Base-by-base conservation (phyloP, 257 asterid species). In the Verbascum thapsus region DNA sequence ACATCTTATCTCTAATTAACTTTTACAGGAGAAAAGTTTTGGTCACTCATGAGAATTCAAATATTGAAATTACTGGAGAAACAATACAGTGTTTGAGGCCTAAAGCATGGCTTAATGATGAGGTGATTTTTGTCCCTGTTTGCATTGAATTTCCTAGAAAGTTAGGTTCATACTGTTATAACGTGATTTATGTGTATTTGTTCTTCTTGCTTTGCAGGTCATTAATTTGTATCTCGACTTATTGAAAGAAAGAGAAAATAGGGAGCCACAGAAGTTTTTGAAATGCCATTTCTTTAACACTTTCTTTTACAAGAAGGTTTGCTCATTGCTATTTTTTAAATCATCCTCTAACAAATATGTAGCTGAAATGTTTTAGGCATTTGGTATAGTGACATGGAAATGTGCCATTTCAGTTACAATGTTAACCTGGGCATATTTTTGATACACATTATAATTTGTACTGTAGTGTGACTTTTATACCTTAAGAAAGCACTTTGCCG, bases 271-370 rank as follows among this genome's bases (percentile, higher is more conserved):
- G 38, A 94, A 81, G 83, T 90, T 87, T 75, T 71, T 94, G 81
- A 87, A 80, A 32, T 87, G 99, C 70, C 99, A 94, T 79, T 94
- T 90, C 79, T 86, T 79, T 60, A 90, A 62, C 73, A 85, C 95
- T 39, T 94, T 90, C 85, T 94, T 94, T 58, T 94, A 85, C 73
- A 94, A 87, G 77, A 94, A 90, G 97, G 99, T 90, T 26, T 26
- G 64, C 49, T 55, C 48, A 45, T 55, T 64, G 55, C 70, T 53
- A 54, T 61, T 7, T n/a, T 13, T 74, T 10, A 13, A 10, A 53
- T 23, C 17, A 23, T 43, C 16, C 30, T 37, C 58, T 45, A 11
- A 42, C 32, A 53, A 35, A 23, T 34, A 53, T 44, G 39, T 44
- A 20, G 37, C 0, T 7, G 68, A 18, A 39, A 3, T 23, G 5